Evolutionary conservation across 2,329 filamentous ascomycete species (phyloP).

Genomic region (Fonsecaea multimorphosa): DNA sequence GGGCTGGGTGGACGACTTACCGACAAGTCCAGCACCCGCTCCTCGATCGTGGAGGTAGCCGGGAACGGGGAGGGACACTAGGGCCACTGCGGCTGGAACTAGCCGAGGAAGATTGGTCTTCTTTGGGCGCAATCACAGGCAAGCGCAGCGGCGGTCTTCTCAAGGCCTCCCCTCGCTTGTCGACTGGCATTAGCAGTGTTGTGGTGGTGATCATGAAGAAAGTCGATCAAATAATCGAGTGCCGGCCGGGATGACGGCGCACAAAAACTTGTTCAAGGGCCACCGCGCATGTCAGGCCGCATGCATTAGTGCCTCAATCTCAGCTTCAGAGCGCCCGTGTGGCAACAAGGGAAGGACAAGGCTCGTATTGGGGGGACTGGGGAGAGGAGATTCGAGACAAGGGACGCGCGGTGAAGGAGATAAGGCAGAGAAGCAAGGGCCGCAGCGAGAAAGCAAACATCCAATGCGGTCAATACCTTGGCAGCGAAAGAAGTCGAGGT

Average conservation of each 20-base stretch:
- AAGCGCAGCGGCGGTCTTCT: slow-evolving; percentile 48
- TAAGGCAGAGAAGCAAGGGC: neutral
- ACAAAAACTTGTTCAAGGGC: slow-evolving; percentile 28
- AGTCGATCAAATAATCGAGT: slow-evolving; percentile 1
- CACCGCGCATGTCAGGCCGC: slow-evolving; percentile 33
- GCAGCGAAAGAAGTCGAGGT: neutral
- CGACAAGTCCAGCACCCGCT: slow-evolving; percentile 57
- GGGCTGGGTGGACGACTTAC: slow-evolving; percentile 7
- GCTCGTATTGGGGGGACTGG: neutral
- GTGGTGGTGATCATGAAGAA: slow-evolving; percentile 46
- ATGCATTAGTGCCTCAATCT: slow-evolving; percentile 22
- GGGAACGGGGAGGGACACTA: slow-evolving; percentile 49
- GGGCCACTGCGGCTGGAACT: slow-evolving; percentile 44
- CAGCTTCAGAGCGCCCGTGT: neutral
- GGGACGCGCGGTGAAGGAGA: neutral
- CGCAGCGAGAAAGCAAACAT: neutral
- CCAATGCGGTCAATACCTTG: neutral
- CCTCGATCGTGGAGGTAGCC: slow-evolving; percentile 60
- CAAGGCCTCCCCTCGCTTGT: slow-evolving; percentile 46
- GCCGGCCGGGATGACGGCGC: neutral
- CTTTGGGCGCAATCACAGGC: slow-evolving; percentile 55
- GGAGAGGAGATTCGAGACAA: neutral
- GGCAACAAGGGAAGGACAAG: slow-evolving; percentile 5
- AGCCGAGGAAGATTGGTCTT: slow-evolving; percentile 44
- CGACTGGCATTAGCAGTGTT: slow-evolving; percentile 46